phyloP scores from a whole-genome alignment of 768 basidiomycete genomes.

The Xerocomellus chrysenteron region DNA sequence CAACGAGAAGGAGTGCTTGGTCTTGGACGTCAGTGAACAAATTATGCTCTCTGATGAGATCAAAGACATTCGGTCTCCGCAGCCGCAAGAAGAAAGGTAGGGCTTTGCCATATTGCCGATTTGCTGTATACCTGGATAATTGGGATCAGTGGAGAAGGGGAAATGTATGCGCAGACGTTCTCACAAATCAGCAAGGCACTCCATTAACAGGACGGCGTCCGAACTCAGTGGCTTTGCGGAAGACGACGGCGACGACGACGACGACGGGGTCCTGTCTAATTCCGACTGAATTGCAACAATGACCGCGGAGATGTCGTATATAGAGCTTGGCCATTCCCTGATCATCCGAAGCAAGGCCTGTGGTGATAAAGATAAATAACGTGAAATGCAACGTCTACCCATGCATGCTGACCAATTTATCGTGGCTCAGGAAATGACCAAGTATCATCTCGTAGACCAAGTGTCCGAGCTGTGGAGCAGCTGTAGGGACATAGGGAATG shows the following conservation, averaged over 20 bases:
- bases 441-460: slow-evolving; percentile 95
- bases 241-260: slow-evolving; percentile 43
- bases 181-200: slow-evolving; percentile 89
- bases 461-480: slow-evolving; percentile 74
- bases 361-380: not conserved
- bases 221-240: slow-evolving; percentile 42
- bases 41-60: slow-evolving; percentile 90
- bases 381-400: not conserved
- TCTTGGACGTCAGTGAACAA: slow-evolving; percentile 94
- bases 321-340: slow-evolving; percentile 84
- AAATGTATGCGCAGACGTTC: slow-evolving; percentile 15
- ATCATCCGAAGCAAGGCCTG: slow-evolving; percentile 78
- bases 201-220: slow-evolving; percentile 74
- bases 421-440: slow-evolving; percentile 77
- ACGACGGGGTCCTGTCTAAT: slow-evolving; percentile 60
- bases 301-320: slow-evolving; percentile 86
- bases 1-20: slow-evolving; percentile 87
- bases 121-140: slow-evolving; percentile 67
- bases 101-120: slow-evolving; percentile 93
- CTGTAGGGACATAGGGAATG: slow-evolving; percentile 86
- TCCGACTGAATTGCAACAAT: slow-evolving; percentile 87
- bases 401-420: slow-evolving; percentile 54
- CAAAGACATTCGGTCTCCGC: slow-evolving; percentile 86
- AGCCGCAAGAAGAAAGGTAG: slow-evolving; percentile 87
- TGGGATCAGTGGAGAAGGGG: not conserved